Base-by-base conservation (phyloP, 371 early-diverging fungal genomes). In the Mortierella sp. region DNA sequence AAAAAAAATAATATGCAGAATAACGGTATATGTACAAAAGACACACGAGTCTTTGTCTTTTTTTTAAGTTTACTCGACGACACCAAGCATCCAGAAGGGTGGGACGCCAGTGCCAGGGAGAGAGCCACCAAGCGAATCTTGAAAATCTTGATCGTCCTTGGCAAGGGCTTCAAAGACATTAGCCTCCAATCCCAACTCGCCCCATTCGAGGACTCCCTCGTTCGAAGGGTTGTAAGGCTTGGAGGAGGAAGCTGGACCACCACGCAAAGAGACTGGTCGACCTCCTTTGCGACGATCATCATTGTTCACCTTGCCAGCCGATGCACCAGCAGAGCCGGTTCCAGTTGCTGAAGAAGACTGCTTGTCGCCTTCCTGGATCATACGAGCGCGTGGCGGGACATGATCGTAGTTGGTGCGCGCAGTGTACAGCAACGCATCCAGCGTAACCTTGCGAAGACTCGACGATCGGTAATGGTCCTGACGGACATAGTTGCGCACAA, bases 401-500 rank as follows among this genome's bases (percentile, higher is more conserved):
- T 86, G 80, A 28, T 86, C 86, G 58, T 82, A 82, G 8, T 80
- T 77, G 24, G 70, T 70, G 19, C 86, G 82, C 0, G 86, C 86
- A 21, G 82, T 82, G 65, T 82, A 86, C 58, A 86, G 38, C 47
- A 86, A 80, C 28, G 86, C 86, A 42, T 86, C 82, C 82, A 86
- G 45, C 1, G 86, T 86, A 50, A 70, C 82, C 78, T 82, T 82
- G 47, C 82, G 86, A 8, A 79, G 31, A 21, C 77, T 80, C 9
- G 86, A 50, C 0, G 86, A 82, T 34, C 82, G 82, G 71, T 82
- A 82, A 60, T 86, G 86, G 60, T 82, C 82, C 70, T 86, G 86
- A 47, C 86, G 86, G 44, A 86, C 82, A 76, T 82, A 86, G 74
- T 86, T 86, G 74, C 86, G 86, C 13, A 86, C 86, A 75, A 86